Percentiles rank a stretch among this genome's conserved stretches.
Conservation (phyloP, 2,329 filamentous ascomycete species). For the Ilyonectria destructans region DNA sequence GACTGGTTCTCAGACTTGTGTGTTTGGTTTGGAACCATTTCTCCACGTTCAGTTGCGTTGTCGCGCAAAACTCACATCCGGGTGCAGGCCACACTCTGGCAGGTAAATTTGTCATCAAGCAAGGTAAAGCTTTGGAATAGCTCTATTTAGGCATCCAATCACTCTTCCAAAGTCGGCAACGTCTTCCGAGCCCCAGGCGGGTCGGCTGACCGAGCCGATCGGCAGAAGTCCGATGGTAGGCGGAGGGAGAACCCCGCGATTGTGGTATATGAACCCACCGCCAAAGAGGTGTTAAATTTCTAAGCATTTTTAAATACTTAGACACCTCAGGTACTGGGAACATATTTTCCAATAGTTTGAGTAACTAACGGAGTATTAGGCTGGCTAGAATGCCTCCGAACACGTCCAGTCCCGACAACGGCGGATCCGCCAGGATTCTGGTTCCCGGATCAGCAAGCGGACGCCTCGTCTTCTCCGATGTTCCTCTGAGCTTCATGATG, state of each 20-base stretch:
- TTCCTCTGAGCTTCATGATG: conserved; percentile 63
- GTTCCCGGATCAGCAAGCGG: conserved; percentile 32
- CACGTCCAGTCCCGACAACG: neutral
- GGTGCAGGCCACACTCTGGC: too few relatives aligned
- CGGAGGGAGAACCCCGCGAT: neutral
- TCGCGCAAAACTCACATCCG: too few relatives aligned
- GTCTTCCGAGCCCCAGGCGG: neutral
- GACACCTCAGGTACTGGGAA: too few relatives aligned
- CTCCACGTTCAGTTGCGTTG: too few relatives aligned
- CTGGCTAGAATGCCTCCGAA: neutral
- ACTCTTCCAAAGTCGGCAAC: neutral
- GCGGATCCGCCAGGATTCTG: neutral
- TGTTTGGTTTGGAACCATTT: too few relatives aligned
- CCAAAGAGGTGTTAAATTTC: too few relatives aligned
- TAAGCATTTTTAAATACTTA: too few relatives aligned
- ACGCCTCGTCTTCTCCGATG: conserved; percentile 47
- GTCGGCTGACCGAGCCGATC: neutral
- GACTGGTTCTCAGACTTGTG: too few relatives aligned
- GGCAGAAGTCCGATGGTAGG: neutral
- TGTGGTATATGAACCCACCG: neutral
- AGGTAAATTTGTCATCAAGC: too few relatives aligned
- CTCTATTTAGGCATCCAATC: too few relatives aligned
- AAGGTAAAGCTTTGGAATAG: neutral
- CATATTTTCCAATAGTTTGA: too few relatives aligned
- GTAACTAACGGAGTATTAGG: too few relatives aligned